phyloP scores from a whole-genome alignment of 225 moss, liverwort and hornwort genomes.

The Sphagnum contortum region DNA sequence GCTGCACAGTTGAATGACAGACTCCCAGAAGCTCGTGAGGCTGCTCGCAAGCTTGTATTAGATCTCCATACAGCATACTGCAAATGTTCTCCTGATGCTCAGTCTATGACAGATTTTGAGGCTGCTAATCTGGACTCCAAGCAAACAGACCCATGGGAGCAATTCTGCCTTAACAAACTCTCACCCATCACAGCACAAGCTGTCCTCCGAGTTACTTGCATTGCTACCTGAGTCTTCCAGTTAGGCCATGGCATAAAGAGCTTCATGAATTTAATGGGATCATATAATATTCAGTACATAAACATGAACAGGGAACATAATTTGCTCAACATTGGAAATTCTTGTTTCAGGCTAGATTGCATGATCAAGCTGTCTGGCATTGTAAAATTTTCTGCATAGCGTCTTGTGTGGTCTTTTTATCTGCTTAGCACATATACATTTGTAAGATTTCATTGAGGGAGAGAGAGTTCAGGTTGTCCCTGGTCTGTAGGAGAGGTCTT shows the following conservation, averaged over 20 bases:
- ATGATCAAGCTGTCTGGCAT: no score
- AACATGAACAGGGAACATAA: no score
- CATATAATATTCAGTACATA: no score
- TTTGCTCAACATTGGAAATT: no score
- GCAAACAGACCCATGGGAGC: constrained; percentile 74
- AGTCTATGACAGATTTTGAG: constrained; percentile 15
- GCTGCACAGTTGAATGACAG: constrained; percentile 91
- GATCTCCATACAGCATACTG: constrained; percentile 80
- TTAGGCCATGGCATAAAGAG: not conserved
- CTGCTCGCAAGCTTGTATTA: constrained; percentile 80
- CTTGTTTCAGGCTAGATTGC: no score
- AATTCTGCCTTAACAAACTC: constrained; percentile 75
- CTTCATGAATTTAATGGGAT: no score
- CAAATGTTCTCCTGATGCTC: constrained; percentile 33
- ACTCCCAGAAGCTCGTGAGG: constrained; percentile 96
- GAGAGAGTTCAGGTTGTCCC: no score
- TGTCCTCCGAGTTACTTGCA: constrained; percentile 85
- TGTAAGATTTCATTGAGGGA: no score
- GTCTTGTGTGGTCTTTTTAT: no score
- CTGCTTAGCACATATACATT: no score
- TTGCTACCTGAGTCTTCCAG: constrained; percentile 57
- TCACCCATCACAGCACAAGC: constrained; percentile 90
- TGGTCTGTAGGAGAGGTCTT: no score
- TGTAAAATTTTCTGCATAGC: no score
- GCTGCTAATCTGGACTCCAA: constrained; percentile 18